Percentiles rank a stretch among this genome's conserved stretches.
phyloP scores from a whole-genome alignment of 805 yeast species.

The Teunomyces stri region DNA sequence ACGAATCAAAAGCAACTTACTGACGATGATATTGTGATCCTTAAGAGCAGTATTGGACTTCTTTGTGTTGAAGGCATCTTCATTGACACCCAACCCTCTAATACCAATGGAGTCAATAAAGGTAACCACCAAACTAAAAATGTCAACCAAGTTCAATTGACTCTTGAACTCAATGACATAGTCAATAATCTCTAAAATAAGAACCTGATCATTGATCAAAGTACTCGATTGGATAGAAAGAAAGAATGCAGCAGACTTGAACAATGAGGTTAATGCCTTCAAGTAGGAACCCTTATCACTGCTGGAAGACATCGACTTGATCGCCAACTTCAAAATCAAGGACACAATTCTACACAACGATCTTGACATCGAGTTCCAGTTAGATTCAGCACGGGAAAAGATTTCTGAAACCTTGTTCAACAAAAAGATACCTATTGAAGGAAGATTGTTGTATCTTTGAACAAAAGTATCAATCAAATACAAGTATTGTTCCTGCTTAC shows the following conservation, averaged over 20 bases:
- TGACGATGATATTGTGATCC: conserved; percentile 53
- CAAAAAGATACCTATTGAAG: conserved; percentile 52
- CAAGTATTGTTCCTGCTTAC: conserved; percentile 62
- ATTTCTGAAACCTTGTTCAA: conserved; percentile 45
- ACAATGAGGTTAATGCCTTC: conserved; percentile 33
- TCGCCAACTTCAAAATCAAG: conserved; percentile 44
- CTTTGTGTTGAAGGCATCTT: conserved; percentile 20
- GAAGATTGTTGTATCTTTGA: conserved; percentile 32
- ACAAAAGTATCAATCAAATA: conserved; percentile 54
- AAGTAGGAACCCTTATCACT: conserved; percentile 24
- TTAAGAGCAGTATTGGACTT: conserved; percentile 35
- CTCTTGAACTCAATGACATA: conserved; percentile 47
- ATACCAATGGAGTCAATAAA: conserved; percentile 55
- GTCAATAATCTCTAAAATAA: conserved; percentile 59
- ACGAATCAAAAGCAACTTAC: conserved; percentile 61
- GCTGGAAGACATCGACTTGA: conserved; percentile 20
- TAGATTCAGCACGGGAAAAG: conserved; percentile 47
- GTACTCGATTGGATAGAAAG: conserved; percentile 45
- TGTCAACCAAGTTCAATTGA: conserved; percentile 35
- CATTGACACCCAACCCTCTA: conserved; percentile 53
- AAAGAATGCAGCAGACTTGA: conserved; percentile 42
- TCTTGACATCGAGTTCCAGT: conserved; percentile 64
- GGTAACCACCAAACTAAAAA: conserved; percentile 40
- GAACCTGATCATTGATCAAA: conserved; percentile 60
- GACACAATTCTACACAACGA: conserved; percentile 61